phyloP scores from a whole-genome alignment of 495 filamentous ascomycete genomes.

The Podospora fimiseda region DNA sequence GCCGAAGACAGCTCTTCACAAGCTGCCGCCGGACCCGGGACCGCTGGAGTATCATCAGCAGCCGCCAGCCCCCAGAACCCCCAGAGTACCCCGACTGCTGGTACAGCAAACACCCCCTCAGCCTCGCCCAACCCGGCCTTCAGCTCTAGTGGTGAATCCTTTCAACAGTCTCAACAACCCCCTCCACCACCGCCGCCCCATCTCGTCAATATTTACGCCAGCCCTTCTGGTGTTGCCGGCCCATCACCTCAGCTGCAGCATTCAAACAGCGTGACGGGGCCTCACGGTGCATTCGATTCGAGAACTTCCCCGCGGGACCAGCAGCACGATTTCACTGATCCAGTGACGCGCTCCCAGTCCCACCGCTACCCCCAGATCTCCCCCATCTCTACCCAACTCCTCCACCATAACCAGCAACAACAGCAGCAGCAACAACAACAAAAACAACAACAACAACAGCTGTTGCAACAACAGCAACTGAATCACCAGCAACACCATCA shows the following conservation, averaged over 20 bases:
- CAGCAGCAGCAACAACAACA: slow-evolving; percentile 22
- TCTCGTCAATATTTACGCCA: slow-evolving; percentile 28
- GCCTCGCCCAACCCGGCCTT: slow-evolving; percentile 39
- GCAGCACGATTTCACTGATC: slow-evolving; percentile 24
- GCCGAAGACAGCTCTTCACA: slow-evolving; percentile 24
- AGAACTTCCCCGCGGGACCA: slow-evolving; percentile 21
- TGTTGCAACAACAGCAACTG: slow-evolving; percentile 26
- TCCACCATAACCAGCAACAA: slow-evolving; percentile 28
- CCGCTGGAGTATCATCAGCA: slow-evolving; percentile 21
- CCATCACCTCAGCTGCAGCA: slow-evolving; percentile 28
- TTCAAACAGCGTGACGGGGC: slow-evolving; percentile 27
- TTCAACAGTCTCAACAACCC: slow-evolving; percentile 26
- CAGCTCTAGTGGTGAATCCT: slow-evolving; percentile 44
- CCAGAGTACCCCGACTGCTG: slow-evolving; percentile 17
- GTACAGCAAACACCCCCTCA: slow-evolving; percentile 37
- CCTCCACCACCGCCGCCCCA: slow-evolving; percentile 21
- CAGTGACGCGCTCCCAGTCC: slow-evolving; percentile 31
- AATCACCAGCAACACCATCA: slow-evolving; percentile 20
- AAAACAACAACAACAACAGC: slow-evolving; percentile 26
- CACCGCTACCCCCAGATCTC: slow-evolving; percentile 26
- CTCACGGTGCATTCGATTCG: slow-evolving; percentile 16
- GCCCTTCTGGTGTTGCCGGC: slow-evolving; percentile 14
- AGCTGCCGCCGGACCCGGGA: slow-evolving; percentile 10
- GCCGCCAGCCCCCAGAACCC: slow-evolving; percentile 24
- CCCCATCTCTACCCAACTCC: slow-evolving; percentile 23